Base-by-base conservation (phyloP, 1,139 yeast genomes). In the Yamadazyma oceani region DNA sequence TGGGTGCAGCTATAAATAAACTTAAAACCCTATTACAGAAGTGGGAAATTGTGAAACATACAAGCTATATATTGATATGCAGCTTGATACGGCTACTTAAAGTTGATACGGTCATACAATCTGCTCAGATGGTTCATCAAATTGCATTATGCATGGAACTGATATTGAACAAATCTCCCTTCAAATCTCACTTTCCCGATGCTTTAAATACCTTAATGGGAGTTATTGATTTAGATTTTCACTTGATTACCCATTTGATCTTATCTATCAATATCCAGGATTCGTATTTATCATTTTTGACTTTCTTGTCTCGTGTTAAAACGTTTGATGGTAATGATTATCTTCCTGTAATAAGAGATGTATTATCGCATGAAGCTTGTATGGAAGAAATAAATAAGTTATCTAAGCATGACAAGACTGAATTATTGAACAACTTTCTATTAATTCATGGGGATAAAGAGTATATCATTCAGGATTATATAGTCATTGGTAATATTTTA, bases 401-500 rank as follows among this genome's bases (percentile, higher is more conserved):
- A 17, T 13, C 17, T 2, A 37, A 37, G 5, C 10, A 13, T 4
- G 42, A 41, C 9, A 45, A 46, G 30, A 41, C 51, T 9, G 29
- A 43, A 7, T 39, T 63, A 17, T 42, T 60, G 5, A 45, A 52
- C n/a, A 50, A 53, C 25, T 56, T 43, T 39, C 39, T 62, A 8
- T 32, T 34, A 1, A 43, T 57, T 3, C 62, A 54, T 34, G 62
- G 55, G 1, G 37, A 44, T n/a, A 29, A 32, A 6, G 34, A 41
- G 10, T 58, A 51, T 37, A 24, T 22, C 1, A 17, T 39, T 2
- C 44, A 41, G 2, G 69, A 64, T 38, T 62, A 48, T 39, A 8
- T 38, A 6, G 41, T 51, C 3, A 44, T 64, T 14, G 60, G 55
- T 1, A 42, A 48, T 6, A 45, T 65, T 5, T 49, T 65, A 6